A percentile compares a stretch with the other conserved stretches of the same genome.
These are phyloP conservation scores for Eucalyptus regnans DNA, from an alignment of 345 rosid species.

Conservation along the genomic window DNA sequence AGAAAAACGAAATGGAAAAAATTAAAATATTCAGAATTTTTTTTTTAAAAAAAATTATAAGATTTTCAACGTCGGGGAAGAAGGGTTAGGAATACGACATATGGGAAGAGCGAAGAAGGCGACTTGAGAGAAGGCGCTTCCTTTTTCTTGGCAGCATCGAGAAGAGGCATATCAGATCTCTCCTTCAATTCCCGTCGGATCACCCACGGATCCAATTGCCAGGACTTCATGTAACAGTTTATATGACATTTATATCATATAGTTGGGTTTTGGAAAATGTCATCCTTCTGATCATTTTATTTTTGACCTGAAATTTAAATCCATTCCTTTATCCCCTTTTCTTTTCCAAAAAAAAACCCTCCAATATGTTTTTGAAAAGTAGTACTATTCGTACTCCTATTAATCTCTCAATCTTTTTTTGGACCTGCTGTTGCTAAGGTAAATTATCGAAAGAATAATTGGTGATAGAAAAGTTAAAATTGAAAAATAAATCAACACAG, in stretches of 20 bases:
- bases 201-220: not conserved
- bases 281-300: not conserved
- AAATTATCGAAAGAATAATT: fast-evolving
- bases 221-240: not conserved
- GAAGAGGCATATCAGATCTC: not conserved
- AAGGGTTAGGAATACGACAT: slow-evolving; percentile 31
- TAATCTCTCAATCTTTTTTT: not conserved
- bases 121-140: slow-evolving; percentile 41
- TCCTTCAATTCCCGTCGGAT: not conserved
- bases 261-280: not conserved
- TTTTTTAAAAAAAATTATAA: no score
- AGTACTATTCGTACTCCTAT: not conserved
- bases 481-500: not conserved
- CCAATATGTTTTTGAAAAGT: not conserved
- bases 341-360: not conserved
- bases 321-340: not conserved
- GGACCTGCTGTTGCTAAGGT: fast-evolving
- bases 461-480: not conserved
- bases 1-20: no score
- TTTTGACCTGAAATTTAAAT: not conserved
- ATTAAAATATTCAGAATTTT: no score
- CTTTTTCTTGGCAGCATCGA: not conserved
- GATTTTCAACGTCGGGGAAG: no score
- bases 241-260: not conserved
- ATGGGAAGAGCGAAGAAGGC: slow-evolving; percentile 29